Evolutionary conservation across 176 grass and related monocot genomes (phyloP).

Genomic region (Paspalum vaginatum): DNA sequence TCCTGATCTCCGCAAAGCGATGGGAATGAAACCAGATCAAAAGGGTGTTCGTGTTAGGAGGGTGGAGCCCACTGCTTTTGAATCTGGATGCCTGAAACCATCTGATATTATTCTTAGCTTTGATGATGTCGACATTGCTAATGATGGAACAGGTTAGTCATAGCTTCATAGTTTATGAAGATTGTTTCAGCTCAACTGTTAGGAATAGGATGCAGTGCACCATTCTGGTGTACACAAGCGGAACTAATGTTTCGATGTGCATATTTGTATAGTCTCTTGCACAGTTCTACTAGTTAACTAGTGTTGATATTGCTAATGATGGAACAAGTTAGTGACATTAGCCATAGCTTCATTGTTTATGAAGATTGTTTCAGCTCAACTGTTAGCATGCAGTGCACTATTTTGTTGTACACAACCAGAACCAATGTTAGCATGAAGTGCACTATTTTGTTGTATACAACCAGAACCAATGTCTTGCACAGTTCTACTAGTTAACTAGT

Average conservation of each 20-base stretch:
- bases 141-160: conserved; percentile 82
- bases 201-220: background rate
- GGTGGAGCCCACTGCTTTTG: conserved; percentile 89
- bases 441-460: conserved; percentile 19
- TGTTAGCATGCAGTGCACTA: too few relatives aligned
- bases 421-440: background rate
- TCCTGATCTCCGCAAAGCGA: conserved; percentile 92
- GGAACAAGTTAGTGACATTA: too few relatives aligned
- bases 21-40: conserved; percentile 89
- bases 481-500: background rate
- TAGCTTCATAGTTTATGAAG: background rate
- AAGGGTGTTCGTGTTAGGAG: conserved; percentile 96
- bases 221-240: conserved; percentile 14
- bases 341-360: too few relatives aligned
- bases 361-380: too few relatives aligned
- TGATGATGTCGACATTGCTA: conserved; percentile 91
- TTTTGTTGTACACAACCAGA: too few relatives aligned
- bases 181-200: background rate
- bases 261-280: conserved; percentile 5
- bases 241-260: background rate
- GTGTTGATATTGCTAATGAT: too few relatives aligned
- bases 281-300: background rate
- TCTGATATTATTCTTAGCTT: conserved; percentile 98
- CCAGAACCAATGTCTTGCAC: background rate
- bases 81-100: conserved; percentile 71